Evolutionary conservation across 2,329 filamentous ascomycete species (phyloP), one percentile per base, ranked within the genome.

Genomic region (Golovinomyces cichoracearum): DNA sequence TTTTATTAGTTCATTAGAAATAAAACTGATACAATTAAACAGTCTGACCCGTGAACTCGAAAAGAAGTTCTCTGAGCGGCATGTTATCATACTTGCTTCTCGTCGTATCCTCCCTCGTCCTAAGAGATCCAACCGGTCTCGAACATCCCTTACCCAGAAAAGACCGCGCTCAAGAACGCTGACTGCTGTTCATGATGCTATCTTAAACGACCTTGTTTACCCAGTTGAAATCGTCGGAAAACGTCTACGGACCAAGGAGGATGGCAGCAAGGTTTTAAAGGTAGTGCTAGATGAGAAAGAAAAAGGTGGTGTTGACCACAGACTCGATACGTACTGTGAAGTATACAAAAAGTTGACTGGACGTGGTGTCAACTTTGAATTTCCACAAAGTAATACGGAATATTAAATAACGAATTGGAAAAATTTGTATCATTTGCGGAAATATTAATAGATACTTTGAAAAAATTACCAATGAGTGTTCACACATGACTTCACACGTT

Each of bases 21-120:
- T n/a, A n/a, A n/a, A n/a, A n/a, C n/a, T n/a, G n/a, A n/a, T n/a
- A n/a, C n/a, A n/a, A 50, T 51, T 3, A 26, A 12, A 17, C 17
- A 95, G 88, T 67, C 80, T 98, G 66, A 98, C 90, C 70, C 90
- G 90, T 72, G 90, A 98, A 78, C 86, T 98, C 66, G 90, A 98
- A 82, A 98, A 98, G 85, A 98, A 98, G 76, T 98, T 98, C 84
- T 95, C 90, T 58, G 90, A 98, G 78, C 90, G 90, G 71, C 90
- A 98, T 71, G 90, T 98, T 68, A 76, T 98, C 68, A 85, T 98
- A 78, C 81, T 98, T 63, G 90, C 90, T 62, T 92, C 88, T 65
- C 90, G 90, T 77, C 90, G 90, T 70, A 98, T 98, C 64, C 78
- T 98, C 55, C 88, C 90, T 68, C 85, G 86, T 69, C 90, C 90